These are phyloP conservation scores for Combretum micranthum DNA, from an alignment of 345 rosid genomes.

Conservation along the genomic window DNA sequence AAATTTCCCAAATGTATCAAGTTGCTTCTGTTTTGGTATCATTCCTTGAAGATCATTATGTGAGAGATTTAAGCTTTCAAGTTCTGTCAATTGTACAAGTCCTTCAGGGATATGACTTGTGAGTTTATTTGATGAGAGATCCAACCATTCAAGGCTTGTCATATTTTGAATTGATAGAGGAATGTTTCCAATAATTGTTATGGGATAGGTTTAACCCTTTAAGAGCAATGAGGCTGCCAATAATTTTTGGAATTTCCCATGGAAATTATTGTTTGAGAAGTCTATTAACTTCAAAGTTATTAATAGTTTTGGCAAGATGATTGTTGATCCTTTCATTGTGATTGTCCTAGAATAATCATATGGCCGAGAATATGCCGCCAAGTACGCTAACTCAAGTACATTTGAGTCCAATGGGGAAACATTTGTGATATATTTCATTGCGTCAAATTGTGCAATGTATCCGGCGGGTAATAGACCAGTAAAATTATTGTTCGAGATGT, in stretches of 20 bases:
- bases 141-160: constrained; percentile 11
- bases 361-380: no score
- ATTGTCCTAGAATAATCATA: not conserved
- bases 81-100: constrained; percentile 2
- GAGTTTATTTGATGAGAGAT: constrained; percentile 15
- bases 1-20: constrained; percentile 4
- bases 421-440: constrained; percentile 6
- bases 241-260: constrained; percentile 4
- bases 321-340: constrained; percentile 9
- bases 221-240: constrained; percentile 5
- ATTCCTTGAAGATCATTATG: not conserved
- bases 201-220: constrained; percentile 11
- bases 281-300: not conserved
- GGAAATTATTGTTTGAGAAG: constrained; percentile 7
- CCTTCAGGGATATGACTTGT: constrained; percentile 4
- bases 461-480: constrained; percentile 10
- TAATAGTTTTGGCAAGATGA: constrained; percentile 1
- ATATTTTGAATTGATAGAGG: constrained; percentile 1
- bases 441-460: not conserved
- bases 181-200: constrained; percentile 3
- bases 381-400: not conserved
- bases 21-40: constrained; percentile 3
- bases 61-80: constrained; percentile 4
- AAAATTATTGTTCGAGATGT: constrained; percentile 23
- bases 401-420: not conserved